Evolutionary conservation across 1,139 yeast species (phyloP), one percentile per base, ranked within the genome.

Genomic region (Yamadazyma atmosphaerica): DNA sequence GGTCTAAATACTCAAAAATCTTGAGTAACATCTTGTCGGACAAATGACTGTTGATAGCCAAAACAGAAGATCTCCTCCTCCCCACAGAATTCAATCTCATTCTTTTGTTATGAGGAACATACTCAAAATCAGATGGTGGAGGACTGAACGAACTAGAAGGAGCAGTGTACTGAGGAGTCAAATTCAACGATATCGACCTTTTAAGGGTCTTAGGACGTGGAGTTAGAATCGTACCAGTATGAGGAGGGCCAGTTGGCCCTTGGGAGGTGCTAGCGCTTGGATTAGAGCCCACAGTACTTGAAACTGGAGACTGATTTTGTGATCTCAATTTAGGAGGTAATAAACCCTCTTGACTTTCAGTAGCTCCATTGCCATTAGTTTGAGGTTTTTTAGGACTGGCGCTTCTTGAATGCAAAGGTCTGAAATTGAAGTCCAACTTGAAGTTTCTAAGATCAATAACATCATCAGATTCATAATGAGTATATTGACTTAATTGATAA

Each of bases 1-100:
- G 60, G 5, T 74, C 67, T 37, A 83, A 56, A 41, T 66, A 65
- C 37, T 73, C 72, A 48, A 83, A 81, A 2, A 81, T 72, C 39
- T 63, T 63, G 19, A 81, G 55, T 32, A 82, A 62, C 2, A 81
- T 55, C 11, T 75, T 61, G 52, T 83, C 89, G 0, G 86, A 81
- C 27, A 83, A 60, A 1, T 81, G 77, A 3, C 83, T 79, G 16
- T 73, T 56, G 42, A 55, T 68, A 14, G 74, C 68, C 38, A 82
- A 60, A 2, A 78, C 63, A 0, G 87, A 79, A 0, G 85, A 77
- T 38, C 82, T 64, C 38, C 86, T 63, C 40, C 84, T 65, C n/a
- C 61, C 67, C 14, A 69, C 52, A 34, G 56, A 59, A 8, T 71
- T 67, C 32, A 80, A 54, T 45, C 79, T 62, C 37, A 73, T 51